Evolutionary conservation across 768 basidiomycete genomes (phyloP).

Genomic region (Boletus edulis): DNA sequence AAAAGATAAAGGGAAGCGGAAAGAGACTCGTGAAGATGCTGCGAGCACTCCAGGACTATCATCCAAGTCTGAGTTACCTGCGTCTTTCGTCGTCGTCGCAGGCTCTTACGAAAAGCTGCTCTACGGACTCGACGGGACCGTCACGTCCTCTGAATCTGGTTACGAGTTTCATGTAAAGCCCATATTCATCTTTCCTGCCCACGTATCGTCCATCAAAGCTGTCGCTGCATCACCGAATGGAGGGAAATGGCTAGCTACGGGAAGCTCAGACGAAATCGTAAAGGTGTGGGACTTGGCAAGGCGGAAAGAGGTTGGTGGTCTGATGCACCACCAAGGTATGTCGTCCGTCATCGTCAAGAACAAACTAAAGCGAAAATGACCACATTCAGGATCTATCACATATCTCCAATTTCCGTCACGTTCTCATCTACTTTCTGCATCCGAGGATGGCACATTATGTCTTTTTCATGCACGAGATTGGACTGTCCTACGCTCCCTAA

Average conservation of each 20-base stretch:
- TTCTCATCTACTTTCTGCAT: conserved; percentile 87
- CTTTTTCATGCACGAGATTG: conserved; percentile 94
- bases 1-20: conserved; percentile 32
- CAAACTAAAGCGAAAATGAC: not conserved
- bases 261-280: conserved; percentile 93
- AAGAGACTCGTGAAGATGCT: not conserved
- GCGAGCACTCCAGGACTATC: conserved; percentile 1
- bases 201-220: conserved; percentile 89
- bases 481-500: conserved; percentile 81
- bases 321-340: conserved; percentile 93
- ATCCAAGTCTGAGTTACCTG: conserved; percentile 35
- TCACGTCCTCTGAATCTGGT: conserved; percentile 31
- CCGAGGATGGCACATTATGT: conserved; percentile 88
- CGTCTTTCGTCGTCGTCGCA: conserved; percentile 80
- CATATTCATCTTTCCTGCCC: conserved; percentile 95
- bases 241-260: conserved; percentile 95
- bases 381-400: conserved; percentile 79
- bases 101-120: conserved; percentile 97
- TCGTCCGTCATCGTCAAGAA: conserved; percentile 1
- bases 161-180: conserved; percentile 57
- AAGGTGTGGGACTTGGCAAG: conserved; percentile 95
- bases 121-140: conserved; percentile 79
- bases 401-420: conserved; percentile 82
- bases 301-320: conserved; percentile 89
- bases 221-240: conserved; percentile 85